Base-by-base conservation (phyloP, 2,329 filamentous ascomycete genomes). In the Nigrograna mackinnonii region DNA sequence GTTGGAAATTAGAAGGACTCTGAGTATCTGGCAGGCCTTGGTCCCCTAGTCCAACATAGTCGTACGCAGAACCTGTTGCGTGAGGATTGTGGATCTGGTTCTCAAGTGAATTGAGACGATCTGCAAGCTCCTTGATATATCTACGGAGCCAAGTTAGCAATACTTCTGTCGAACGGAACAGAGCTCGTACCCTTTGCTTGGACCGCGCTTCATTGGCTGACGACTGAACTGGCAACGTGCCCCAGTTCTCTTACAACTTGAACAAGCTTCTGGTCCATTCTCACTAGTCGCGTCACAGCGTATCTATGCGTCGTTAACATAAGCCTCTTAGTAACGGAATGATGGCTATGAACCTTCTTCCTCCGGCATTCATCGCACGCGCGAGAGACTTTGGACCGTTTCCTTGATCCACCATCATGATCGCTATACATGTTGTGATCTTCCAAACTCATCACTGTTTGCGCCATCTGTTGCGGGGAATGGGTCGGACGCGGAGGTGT, bases 341-440 rank as follows among this genome's bases (percentile, higher is more conserved):
- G 11, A 26, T 18, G 18, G 32, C 26, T 35, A 4, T 36, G n/a
- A 47, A 70, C 67, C 62, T 71, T 71, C 50, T 71, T 71, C 21
- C 68, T 56, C 37, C 68, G 59, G 43, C 68, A 71, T 47, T 70
- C 67, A 43, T 71, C 68, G 50, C 68, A 71, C 7, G 68, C 68
- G 39, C 67, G 65, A 9, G 68, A 70, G n/a, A 69, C 67, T 50
- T 71, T 70, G 22, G 66, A 69, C 16, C 66, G 62, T 49, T 68
- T 67, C 36, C 64, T 67, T 22, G 44, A 33, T 9, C 34, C 33
- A 32, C 58, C 58, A 26, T 69, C 66, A 33, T 65, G 65, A 39
- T 67, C 60, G 38, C 58, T 58, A 36, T 62, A 69, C 17, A 54
- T 47, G 28, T 64, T 56, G 18, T 64, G 62, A 18, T 62, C 62